Base-by-base conservation (phyloP, 306 rosid genomes). In the Acacia acuminata region DNA sequence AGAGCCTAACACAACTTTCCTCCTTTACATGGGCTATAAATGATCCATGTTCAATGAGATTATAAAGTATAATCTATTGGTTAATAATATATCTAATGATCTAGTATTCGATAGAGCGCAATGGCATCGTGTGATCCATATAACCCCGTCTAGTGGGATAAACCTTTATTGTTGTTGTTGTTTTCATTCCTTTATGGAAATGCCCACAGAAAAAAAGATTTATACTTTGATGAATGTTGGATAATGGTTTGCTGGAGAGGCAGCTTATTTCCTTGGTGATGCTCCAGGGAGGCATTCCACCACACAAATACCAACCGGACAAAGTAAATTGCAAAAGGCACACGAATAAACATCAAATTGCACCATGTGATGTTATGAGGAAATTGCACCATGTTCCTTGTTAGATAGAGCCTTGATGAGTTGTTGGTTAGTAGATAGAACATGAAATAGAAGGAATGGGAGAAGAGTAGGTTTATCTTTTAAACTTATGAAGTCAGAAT, bases 51-150 rank as follows among this genome's bases (percentile, higher is more conserved):
- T 38, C 42, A 38, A 38, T 38, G 8, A 38, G 8, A 5, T 38
- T 38, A 38, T 38, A 38, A 38, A 38, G 42, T 6, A 6, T 1
- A 8, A 38, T 38, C 8, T 38, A 38, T 6, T 38, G 8, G 42
- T 6, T 38, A 38, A 38, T 38, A 38, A 38, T 38, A 8, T 38
- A 38, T 6, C 8, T 38, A 4, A 38, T 6, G 8, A 38, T 38
- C 2, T 38, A 8, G 42, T 6, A 6, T 38, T 38, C 0, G 42
- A 6, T 38, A 6, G 42, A 38, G 8, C 8, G 8, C 1, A 38
- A 38, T 6, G 8, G 0, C 2, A 38, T 38, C 0, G 1, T 38
- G 8, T 38, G 8, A 38, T 1, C 1, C 0, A 5, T 6, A 8
- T 38, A 38, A 7, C 42, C 8, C 1, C 6, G 8, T 7, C 8